Evolutionary conservation across 2,329 filamentous ascomycete genomes (phyloP).

Genomic region (Aspergillus viridinutans): DNA sequence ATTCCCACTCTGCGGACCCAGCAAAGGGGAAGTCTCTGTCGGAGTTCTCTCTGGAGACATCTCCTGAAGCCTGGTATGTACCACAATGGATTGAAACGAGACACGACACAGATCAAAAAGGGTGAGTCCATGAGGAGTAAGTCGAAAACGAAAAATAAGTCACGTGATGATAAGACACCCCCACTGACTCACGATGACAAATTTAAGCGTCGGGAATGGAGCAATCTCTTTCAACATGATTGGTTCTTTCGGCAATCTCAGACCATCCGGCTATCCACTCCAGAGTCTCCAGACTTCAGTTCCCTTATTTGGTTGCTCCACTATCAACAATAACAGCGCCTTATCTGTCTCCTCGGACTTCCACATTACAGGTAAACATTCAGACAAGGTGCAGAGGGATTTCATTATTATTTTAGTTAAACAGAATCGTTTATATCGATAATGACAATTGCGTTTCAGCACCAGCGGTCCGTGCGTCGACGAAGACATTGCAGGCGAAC

Average conservation of each 20-base stretch:
- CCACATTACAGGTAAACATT: not conserved
- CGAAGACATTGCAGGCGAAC: too few relatives aligned
- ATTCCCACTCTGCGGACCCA: slow-evolving; percentile 28
- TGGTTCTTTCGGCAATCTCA: not conserved
- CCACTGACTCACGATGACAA: slow-evolving; percentile 1
- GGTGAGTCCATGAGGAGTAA: not conserved
- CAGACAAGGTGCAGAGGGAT: not conserved
- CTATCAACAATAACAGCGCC: not conserved
- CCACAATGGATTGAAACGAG: not conserved
- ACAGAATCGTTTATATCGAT: too few relatives aligned
- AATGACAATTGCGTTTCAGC: too few relatives aligned
- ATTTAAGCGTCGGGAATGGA: not conserved
- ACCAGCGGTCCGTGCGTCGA: not conserved
- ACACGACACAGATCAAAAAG: slow-evolving; percentile 5
- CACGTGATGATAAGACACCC: slow-evolving; percentile 19
- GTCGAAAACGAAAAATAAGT: not conserved
- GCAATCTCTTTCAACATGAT: not conserved
- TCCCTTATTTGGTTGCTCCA: not conserved
- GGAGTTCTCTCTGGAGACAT: slow-evolving; percentile 23
- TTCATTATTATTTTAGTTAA: not conserved
- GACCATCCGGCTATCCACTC: not conserved
- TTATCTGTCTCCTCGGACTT: not conserved
- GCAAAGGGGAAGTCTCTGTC: slow-evolving; percentile 46
- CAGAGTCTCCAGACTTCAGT: not conserved
- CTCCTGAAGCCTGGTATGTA: slow-evolving; percentile 1